These are phyloP conservation scores for Nymphaea thermarum DNA, from an alignment of 164 flowering plant genomes.

Conservation along the genomic window DNA sequence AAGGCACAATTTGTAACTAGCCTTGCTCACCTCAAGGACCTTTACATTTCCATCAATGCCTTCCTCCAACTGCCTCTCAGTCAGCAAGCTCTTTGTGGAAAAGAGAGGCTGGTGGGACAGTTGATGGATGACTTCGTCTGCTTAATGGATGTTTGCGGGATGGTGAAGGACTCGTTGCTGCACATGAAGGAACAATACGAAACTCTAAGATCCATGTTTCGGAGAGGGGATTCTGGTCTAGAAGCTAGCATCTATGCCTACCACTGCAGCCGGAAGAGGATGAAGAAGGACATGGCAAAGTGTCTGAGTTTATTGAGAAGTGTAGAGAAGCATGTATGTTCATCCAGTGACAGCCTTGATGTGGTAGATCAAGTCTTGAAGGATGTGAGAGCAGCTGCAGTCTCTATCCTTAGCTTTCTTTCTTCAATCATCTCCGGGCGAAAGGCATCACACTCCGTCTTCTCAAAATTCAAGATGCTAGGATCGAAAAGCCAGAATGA, in stretches of 20 bases:
- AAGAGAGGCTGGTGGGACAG: conserved; percentile 20
- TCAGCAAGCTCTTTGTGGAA: conserved; percentile 6
- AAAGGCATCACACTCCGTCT: neutral
- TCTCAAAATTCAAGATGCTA: neutral
- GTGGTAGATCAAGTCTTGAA: neutral
- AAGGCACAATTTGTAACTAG: neutral
- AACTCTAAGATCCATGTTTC: conserved; percentile 16
- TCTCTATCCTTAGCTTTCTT: neutral
- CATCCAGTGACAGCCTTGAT: neutral
- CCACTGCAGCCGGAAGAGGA: conserved; percentile 12
- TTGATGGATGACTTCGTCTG: conserved; percentile 22
- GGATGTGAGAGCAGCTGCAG: neutral
- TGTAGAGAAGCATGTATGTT: neutral
- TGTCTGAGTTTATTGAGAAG: conserved; percentile 4
- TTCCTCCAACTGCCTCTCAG: conserved; percentile 12
- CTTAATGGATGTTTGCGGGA: conserved; percentile 21
- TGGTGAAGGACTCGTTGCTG: conserved; percentile 15
- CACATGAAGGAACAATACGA: conserved; percentile 17
- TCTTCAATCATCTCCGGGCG: neutral
- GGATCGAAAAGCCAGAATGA: neutral
- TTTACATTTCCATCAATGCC: conserved; percentile 13
- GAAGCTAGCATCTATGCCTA: conserved; percentile 7
- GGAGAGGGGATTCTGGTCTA: conserved; percentile 16
- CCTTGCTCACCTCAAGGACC: neutral
- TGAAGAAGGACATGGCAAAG: conserved; percentile 21